phyloP scores from a whole-genome alignment of 2,329 filamentous ascomycete genomes.

The Ceratocystis ficicola region DNA sequence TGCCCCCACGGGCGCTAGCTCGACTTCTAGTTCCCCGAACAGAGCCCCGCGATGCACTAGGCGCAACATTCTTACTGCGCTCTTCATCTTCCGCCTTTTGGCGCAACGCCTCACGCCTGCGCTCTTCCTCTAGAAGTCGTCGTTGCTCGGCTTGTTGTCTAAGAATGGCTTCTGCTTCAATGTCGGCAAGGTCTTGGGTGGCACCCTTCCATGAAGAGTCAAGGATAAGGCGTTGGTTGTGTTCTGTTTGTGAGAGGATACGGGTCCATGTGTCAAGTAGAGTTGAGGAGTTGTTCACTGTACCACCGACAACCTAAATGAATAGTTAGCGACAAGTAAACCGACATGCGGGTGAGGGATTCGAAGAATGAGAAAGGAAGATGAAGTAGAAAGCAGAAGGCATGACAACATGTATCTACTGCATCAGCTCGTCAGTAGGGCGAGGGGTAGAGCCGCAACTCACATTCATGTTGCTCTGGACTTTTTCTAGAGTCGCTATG shows the following conservation, averaged over 20 bases:
- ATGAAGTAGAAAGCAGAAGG: not conserved
- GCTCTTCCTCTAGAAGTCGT: constrained; percentile 64
- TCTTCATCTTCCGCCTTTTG: constrained; percentile 52
- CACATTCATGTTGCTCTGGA: constrained; percentile 67
- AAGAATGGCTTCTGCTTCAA: constrained; percentile 65
- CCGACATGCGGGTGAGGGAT: not conserved
- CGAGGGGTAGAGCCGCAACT: constrained; percentile 24
- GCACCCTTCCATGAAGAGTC: constrained; percentile 85
- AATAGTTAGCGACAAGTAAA: not conserved
- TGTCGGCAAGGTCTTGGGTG: constrained; percentile 70
- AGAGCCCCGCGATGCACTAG: constrained; percentile 26
- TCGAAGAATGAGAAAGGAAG: not conserved
- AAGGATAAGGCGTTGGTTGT: constrained; percentile 85
- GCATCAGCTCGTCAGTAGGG: no score
- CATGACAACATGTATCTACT: not conserved
- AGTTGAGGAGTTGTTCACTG: constrained; percentile 75
- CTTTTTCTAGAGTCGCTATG: constrained; percentile 56
- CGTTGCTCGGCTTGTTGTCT: constrained; percentile 68
- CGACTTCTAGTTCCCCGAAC: constrained; percentile 11
- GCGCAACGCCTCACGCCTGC: constrained; percentile 58
- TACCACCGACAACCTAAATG: constrained; percentile 63
- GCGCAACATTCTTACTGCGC: constrained; percentile 29
- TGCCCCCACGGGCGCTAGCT: not conserved
- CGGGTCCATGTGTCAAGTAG: constrained; percentile 91
- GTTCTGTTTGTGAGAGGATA: constrained; percentile 92